A percentile compares a stretch with the other conserved stretches of the same genome.
These are phyloP conservation scores for Omphalotus guepiniiformis DNA, from an alignment of 768 basidiomycete species.

Conservation along the genomic window DNA sequence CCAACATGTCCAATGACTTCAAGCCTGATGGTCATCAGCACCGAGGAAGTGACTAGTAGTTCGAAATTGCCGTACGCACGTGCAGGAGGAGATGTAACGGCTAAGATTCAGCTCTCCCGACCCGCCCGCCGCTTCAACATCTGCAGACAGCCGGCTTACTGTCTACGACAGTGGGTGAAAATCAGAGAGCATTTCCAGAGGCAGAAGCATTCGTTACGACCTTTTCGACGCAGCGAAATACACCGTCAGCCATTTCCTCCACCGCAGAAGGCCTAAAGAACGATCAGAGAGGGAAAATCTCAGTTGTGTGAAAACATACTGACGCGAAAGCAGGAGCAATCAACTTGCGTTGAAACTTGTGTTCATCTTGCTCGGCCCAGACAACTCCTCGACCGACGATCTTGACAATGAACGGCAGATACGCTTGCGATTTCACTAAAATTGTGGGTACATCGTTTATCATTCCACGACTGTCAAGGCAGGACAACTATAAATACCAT, in stretches of 20 bases:
- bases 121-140: not conserved
- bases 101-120: not conserved
- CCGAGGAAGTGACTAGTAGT: not conserved
- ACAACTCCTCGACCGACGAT: slow-evolving; percentile 29
- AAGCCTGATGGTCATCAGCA: slow-evolving; percentile 16
- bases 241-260: slow-evolving; percentile 30
- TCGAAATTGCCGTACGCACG: slow-evolving; percentile 3
- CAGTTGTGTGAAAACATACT: slow-evolving; percentile 9
- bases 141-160: not conserved
- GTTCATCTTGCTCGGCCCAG: slow-evolving; percentile 36
- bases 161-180: not conserved
- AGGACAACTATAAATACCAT: slow-evolving; percentile 17
- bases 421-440: slow-evolving; percentile 24
- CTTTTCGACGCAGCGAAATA: slow-evolving; percentile 29
- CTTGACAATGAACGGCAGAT: slow-evolving; percentile 29
- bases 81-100: slow-evolving; percentile 10
- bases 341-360: slow-evolving; percentile 28
- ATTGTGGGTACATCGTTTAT: not conserved
- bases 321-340: slow-evolving; percentile 33
- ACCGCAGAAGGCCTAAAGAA: slow-evolving; percentile 25
- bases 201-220: slow-evolving; percentile 1
- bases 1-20: slow-evolving; percentile 31
- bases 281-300: not conserved
- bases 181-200: not conserved
- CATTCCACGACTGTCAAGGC: not conserved